Evolutionary conservation across 176 grass and related monocot species (phyloP).

Genomic region (Carex pumila): DNA sequence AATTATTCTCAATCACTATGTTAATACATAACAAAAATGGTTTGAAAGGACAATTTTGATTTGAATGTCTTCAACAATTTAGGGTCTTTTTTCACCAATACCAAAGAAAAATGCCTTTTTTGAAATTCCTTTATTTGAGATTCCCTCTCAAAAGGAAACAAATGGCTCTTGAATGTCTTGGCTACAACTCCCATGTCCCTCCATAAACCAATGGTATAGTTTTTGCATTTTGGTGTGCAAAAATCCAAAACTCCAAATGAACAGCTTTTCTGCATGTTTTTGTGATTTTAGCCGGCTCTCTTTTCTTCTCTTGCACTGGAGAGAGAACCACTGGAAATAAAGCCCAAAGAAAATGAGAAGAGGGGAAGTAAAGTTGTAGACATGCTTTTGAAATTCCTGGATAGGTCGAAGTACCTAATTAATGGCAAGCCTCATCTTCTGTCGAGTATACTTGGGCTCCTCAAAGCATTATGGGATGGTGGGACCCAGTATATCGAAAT

Average conservation of each 20-base stretch:
- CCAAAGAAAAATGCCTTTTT: background rate
- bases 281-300: slow-evolving; percentile 60
- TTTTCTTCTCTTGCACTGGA: slow-evolving; percentile 42
- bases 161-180: background rate
- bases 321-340: slow-evolving; percentile 31
- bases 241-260: background rate
- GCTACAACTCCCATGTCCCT: background rate
- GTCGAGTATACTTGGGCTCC: slow-evolving; percentile 52
- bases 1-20: background rate
- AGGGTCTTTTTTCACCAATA: background rate
- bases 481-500: slow-evolving; percentile 53
- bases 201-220: background rate
- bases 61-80: background rate
- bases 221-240: background rate
- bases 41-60: background rate
- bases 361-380: slow-evolving; percentile 33
- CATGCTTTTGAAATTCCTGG: slow-evolving; percentile 49
- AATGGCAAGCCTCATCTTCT: slow-evolving; percentile 51
- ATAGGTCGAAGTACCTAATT: slow-evolving; percentile 37
- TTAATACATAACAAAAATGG: background rate
- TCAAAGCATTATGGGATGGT: slow-evolving; percentile 86
- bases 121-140: background rate
- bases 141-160: background rate
- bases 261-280: background rate
- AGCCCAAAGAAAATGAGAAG: slow-evolving; percentile 20